Evolutionary conservation across 75 land plant species (phyloP).

Genomic region (Picea glauca): DNA sequence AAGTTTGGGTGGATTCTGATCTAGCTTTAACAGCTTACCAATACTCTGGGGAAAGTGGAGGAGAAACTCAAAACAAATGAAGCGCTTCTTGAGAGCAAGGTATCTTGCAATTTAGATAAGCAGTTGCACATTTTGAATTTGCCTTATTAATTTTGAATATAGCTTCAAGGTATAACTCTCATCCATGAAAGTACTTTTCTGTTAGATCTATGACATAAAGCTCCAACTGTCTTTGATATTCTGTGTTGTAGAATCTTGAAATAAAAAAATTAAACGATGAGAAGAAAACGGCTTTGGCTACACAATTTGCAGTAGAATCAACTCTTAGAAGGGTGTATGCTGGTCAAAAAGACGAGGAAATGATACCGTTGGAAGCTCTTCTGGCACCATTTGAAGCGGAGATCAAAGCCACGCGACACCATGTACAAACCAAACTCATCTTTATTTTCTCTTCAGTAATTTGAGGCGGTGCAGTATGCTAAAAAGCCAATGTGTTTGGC

Average conservation of each 20-base stretch:
- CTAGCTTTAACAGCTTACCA: too few species aligned
- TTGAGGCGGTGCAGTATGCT: too few species aligned
- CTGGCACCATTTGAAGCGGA: constrained; percentile 96
- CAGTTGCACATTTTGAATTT: too few species aligned
- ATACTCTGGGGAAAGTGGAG: constrained; percentile 48
- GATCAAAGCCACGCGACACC: constrained; percentile 80
- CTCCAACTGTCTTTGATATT: background rate
- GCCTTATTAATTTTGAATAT: background rate
- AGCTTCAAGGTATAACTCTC: background rate
- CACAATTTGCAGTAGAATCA: constrained; percentile 97
- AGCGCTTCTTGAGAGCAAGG: constrained; percentile 77
- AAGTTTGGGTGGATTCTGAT: too few species aligned
- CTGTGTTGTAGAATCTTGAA: constrained; percentile 71
- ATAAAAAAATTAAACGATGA: constrained; percentile 91
- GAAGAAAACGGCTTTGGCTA: constrained; percentile 94
- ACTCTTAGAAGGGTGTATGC: constrained; percentile 94
- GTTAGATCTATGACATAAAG: background rate
- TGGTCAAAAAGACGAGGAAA: constrained; percentile 94
- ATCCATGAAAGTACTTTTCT: background rate
- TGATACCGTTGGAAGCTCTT: constrained; percentile 95
- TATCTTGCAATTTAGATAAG: constrained; percentile 9
- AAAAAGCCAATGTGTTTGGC: background rate
- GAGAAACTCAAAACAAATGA: constrained; percentile 75
- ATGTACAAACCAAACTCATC: constrained; percentile 37
- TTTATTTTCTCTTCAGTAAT: too few species aligned